Evolutionary conservation across 148 eudicot genomes (phyloP).

Genomic region (Pharnaceum exiguum): DNA sequence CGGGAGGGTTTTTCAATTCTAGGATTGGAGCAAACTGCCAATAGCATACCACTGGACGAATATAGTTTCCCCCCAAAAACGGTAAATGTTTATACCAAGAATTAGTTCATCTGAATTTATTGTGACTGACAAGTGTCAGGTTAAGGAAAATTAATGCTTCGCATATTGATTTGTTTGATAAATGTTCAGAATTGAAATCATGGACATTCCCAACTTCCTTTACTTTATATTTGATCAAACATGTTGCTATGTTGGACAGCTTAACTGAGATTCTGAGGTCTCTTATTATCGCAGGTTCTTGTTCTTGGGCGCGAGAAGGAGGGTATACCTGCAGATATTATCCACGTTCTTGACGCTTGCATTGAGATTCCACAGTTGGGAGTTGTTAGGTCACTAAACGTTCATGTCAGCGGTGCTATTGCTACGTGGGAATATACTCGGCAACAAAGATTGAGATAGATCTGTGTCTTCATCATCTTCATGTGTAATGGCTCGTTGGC

Average conservation of each 20-base stretch:
- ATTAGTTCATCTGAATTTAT: not conserved
- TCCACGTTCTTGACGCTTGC: conserved; percentile 87
- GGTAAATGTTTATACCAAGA: conserved; percentile 31
- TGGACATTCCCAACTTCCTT: too few relatives aligned
- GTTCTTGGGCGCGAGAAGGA: conserved; percentile 98
- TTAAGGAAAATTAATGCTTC: not conserved
- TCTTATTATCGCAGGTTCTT: conserved; percentile 51
- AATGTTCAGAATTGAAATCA: too few relatives aligned
- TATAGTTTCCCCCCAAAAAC: conserved; percentile 65
- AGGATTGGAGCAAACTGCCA: conserved; percentile 99
- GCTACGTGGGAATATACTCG: conserved; percentile 99
- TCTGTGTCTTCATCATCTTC: not conserved
- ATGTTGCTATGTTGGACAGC: not conserved
- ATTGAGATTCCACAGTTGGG: conserved; percentile 97
- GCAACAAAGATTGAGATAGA: conserved; percentile 63
- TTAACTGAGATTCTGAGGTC: not conserved
- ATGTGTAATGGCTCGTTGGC: too few relatives aligned
- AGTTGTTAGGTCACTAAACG: conserved; percentile 92
- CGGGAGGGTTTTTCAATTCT: conserved; percentile 72
- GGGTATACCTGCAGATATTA: conserved; percentile 96
- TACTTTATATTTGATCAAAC: too few relatives aligned
- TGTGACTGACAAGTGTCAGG: too few relatives aligned
- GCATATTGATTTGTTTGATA: too few relatives aligned
- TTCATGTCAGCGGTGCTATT: conserved; percentile 98
- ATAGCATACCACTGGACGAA: conserved; percentile 77